phyloP scores from a whole-genome alignment of 164 flowering plant genomes.

The Warburgia ugandensis region DNA sequence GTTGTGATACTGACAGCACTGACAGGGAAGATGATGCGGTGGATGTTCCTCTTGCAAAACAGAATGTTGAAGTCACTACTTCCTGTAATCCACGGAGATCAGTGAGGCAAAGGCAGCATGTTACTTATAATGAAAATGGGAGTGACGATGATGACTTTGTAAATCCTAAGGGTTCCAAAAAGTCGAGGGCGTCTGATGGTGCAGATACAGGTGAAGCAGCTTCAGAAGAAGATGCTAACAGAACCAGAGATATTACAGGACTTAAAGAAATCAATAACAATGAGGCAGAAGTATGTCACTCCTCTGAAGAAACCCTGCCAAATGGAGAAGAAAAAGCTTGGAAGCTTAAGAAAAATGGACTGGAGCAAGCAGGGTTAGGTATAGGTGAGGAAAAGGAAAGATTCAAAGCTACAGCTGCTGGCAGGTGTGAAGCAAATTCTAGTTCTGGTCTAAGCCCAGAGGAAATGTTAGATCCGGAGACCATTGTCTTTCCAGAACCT shows the following conservation, averaged over 20 bases:
- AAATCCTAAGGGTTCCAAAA: conserved; percentile 15
- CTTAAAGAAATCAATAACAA: conserved; percentile 7
- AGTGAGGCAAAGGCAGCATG: conserved; percentile 31
- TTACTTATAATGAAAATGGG: conserved; percentile 42
- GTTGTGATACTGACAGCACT: conserved; percentile 26
- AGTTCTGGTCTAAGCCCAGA: neutral
- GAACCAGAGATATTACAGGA: neutral
- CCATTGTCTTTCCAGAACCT: conserved; percentile 38
- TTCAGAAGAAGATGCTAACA: conserved; percentile 2
- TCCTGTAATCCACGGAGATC: conserved; percentile 33
- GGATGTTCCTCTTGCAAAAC: conserved; percentile 10
- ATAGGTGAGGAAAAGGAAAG: conserved; percentile 4
- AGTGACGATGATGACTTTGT: conserved; percentile 40
- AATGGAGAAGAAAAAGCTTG: conserved; percentile 14
- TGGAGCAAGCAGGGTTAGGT: conserved; percentile 3
- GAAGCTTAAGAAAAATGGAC: conserved; percentile 3
- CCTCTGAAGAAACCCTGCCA: conserved; percentile 13
- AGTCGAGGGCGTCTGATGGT: conserved; percentile 18
- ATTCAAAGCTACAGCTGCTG: conserved; percentile 1
- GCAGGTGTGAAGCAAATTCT: neutral
- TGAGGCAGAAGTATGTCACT: conserved; percentile 6
- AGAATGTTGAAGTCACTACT: conserved; percentile 8
- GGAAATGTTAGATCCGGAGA: conserved; percentile 12
- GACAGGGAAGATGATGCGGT: conserved; percentile 24
- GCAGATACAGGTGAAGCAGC: conserved; percentile 12